Evolutionary conservation across 805 yeast species (phyloP), one percentile per base, ranked within the genome.

Genomic region (Starmerella stellata): DNA sequence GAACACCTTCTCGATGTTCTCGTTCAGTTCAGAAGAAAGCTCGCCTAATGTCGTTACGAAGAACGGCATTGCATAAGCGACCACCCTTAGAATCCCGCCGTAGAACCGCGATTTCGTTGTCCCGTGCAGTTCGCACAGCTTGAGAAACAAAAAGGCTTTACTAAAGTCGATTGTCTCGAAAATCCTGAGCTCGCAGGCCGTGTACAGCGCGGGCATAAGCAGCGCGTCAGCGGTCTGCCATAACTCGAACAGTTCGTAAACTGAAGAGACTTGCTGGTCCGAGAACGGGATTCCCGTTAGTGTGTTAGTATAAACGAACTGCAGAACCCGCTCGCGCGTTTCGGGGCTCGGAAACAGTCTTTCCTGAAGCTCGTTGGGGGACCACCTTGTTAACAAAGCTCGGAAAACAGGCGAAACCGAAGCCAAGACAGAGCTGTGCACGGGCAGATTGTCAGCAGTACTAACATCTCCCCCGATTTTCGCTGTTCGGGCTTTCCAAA

Each of bases 221-320:
- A 51, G 46, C 42, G 41, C 44, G 30, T 47, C 46, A 5, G 49
- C 47, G 5, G 39, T 31, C 7, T 34, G 38, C 48, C 49, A 47
- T n/a, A 51, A 34, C 14, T 41, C 47, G 19, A 46, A 36, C 1
- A 49, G 36, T 14, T 28, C 16, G n/a, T 45, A 36, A 5, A 34
- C 34, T 13, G 24, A 35, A 23, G 21, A 36, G 5, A 2, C 13
- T 9, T 18, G 18, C 7, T 32, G 23, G 15, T 7, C 5, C 8
- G 35, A 32, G 11, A 13, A 5, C 21, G 11, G 16, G 21, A 15
- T n/a, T 11, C n/a, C 21, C 23, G 8, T 17, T 2, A 43, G 27
- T 11, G 38, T 38, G 15, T 28, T 34, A 9, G 48, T 42, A 38
- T 49, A 48, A 2, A 42, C 28, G 27, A 35, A 48, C 8, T 33